Percentiles rank a stretch among this genome's conserved stretches.
Evolutionary conservation across 2,329 filamentous ascomycete genomes (phyloP).

Genomic region (Pseudodiploospora longispora): DNA sequence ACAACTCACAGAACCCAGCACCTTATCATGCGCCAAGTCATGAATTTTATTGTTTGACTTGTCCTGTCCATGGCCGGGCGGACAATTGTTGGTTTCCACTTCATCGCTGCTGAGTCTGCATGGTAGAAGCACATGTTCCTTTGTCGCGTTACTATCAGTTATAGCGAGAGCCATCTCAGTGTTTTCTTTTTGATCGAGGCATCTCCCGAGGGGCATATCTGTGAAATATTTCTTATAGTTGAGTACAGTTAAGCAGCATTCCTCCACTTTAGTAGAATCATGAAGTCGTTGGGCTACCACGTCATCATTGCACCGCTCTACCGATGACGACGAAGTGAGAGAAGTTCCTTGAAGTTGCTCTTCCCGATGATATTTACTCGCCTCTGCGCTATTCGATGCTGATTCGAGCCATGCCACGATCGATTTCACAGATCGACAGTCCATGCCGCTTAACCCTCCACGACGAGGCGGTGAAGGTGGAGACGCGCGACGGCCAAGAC

Average conservation of each 20-base stretch:
- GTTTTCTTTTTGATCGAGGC: constrained; percentile 16
- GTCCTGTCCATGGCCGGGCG: too few species aligned
- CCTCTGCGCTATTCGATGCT: constrained; percentile 3
- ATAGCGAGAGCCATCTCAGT: not conserved
- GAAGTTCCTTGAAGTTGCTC: too few species aligned
- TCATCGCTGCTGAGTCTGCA: too few species aligned
- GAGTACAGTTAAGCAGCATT: constrained; percentile 24
- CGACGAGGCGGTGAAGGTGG: not conserved
- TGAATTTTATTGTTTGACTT: too few species aligned
- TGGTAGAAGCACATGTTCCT: too few species aligned
- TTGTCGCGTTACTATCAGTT: too few species aligned
- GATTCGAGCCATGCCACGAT: constrained; percentile 25
- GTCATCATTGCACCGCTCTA: too few species aligned
- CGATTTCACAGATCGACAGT: constrained; percentile 19
- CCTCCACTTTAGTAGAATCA: constrained; percentile 16
- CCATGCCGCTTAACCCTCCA: not conserved
- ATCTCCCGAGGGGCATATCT: constrained; percentile 20
- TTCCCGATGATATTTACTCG: too few species aligned
- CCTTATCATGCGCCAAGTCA: too few species aligned
- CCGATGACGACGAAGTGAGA: too few species aligned
- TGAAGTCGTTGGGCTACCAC: not conserved
- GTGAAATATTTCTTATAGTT: constrained; percentile 25
- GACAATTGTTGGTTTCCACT: too few species aligned
- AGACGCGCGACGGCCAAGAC: constrained; percentile 14
- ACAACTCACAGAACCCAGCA: too few species aligned